Evolutionary conservation across 2,329 filamentous ascomycete species (phyloP).

Genomic region (Talaromyces sp.): DNA sequence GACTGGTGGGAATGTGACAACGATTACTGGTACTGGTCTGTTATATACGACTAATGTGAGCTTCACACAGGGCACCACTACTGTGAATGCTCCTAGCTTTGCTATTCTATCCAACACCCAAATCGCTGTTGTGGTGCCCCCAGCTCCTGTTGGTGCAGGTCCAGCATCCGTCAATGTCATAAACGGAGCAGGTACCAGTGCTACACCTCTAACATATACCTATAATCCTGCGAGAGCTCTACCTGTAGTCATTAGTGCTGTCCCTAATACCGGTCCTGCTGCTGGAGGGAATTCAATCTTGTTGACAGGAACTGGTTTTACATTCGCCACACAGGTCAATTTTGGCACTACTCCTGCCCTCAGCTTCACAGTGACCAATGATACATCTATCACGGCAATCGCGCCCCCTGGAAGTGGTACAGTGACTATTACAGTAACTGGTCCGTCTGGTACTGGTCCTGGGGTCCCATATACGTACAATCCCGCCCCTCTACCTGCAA

Average conservation of each 20-base stretch:
- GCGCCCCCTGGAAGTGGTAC: neutral
- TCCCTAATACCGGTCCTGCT: constrained; percentile 2
- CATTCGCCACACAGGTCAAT: neutral
- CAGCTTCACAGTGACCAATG: neutral
- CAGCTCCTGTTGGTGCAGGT: neutral
- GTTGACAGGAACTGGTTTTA: constrained; percentile 1
- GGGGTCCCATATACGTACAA: constrained; percentile 8
- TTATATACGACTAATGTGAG: neutral
- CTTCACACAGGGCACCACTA: neutral
- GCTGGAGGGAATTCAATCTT: neutral
- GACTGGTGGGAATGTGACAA: neutral
- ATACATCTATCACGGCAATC: constrained; percentile 2
- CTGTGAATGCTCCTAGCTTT: constrained; percentile 1
- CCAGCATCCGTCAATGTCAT: neutral
- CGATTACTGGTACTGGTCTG: constrained; percentile 7
- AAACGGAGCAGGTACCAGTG: constrained; percentile 7
- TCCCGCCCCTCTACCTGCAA: neutral
- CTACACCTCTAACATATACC: constrained; percentile 3
- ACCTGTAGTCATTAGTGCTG: neutral
- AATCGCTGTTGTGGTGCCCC: neutral
- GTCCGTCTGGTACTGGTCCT: neutral
- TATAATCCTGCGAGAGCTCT: neutral
- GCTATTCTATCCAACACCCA: neutral
- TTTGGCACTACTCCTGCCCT: neutral
- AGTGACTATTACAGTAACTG: constrained; percentile 2